Evolutionary conservation across 306 rosid genomes (phyloP).

Genomic region (Hippophae gyantsensis): DNA sequence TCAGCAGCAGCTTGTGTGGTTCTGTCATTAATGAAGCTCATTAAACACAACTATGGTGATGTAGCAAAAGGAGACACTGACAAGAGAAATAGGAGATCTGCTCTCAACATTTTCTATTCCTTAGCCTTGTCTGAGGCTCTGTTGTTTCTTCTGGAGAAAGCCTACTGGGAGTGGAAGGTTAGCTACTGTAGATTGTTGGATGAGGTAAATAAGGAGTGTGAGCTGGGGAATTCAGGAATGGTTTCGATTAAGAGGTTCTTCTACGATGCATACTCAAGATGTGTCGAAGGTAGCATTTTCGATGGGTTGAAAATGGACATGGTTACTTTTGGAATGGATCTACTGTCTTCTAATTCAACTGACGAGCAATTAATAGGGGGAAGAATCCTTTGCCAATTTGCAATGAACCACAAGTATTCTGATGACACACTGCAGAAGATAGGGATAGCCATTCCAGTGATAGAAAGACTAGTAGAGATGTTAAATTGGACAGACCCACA

Average conservation of each 20-base stretch:
- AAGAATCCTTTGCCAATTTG: slow-evolving; percentile 57
- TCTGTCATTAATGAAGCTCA: slow-evolving; percentile 61
- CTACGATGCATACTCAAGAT: slow-evolving; percentile 86
- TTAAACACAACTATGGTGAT: slow-evolving; percentile 58
- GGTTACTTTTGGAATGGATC: slow-evolving; percentile 74
- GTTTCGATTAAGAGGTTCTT: slow-evolving; percentile 68
- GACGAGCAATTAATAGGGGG: slow-evolving; percentile 91
- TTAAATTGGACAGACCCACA: slow-evolving; percentile 77
- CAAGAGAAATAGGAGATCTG: slow-evolving; percentile 61
- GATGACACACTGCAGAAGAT: slow-evolving; percentile 83
- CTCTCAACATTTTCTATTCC: slow-evolving; percentile 61
- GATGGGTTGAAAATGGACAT: slow-evolving; percentile 96
- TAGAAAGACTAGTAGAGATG: slow-evolving; percentile 88
- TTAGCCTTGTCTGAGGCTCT: slow-evolving; percentile 86
- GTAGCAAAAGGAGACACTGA: slow-evolving; percentile 70
- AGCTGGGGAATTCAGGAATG: slow-evolving; percentile 57
- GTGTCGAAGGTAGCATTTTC: slow-evolving; percentile 76
- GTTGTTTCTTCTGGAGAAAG: slow-evolving; percentile 68
- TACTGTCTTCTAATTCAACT: slow-evolving; percentile 60
- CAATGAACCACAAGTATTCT: slow-evolving; percentile 39
- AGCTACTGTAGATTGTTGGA: slow-evolving; percentile 54
- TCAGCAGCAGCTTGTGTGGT: slow-evolving; percentile 78
- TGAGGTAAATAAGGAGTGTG: slow-evolving; percentile 60
- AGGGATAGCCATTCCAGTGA: slow-evolving; percentile 51
- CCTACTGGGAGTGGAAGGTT: slow-evolving; percentile 78